Percentiles rank a stretch among this genome's conserved stretches.
Conservation (phyloP, 2,329 filamentous ascomycete species). For the Paraphoma sp. region DNA sequence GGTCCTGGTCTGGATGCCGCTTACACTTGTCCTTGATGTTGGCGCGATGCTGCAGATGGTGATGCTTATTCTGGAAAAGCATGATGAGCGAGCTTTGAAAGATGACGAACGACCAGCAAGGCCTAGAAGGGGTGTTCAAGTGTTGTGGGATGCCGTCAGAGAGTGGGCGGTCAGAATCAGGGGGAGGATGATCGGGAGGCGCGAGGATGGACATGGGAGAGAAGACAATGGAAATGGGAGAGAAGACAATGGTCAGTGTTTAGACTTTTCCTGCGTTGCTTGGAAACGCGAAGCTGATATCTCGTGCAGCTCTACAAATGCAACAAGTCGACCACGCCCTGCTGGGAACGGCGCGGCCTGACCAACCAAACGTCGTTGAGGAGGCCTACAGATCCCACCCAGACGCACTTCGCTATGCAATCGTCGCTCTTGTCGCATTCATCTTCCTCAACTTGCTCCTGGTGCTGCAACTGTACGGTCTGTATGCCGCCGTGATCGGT, state of each 20-base stretch:
- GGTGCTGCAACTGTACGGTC: slow-evolving; percentile 11
- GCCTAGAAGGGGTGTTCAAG: background rate
- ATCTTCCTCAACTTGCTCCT: slow-evolving; percentile 8
- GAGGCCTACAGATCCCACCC: background rate
- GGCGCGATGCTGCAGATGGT: slow-evolving; percentile 19
- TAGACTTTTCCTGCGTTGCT: too few species aligned
- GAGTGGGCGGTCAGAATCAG: background rate
- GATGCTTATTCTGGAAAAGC: slow-evolving; percentile 14
- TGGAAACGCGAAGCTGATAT: background rate
- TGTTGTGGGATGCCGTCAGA: slow-evolving; percentile 2
- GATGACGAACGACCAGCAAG: background rate
- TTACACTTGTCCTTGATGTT: slow-evolving; percentile 14
- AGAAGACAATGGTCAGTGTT: too few species aligned
- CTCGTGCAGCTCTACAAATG: background rate
- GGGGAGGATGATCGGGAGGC: background rate
- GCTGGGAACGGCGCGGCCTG: background rate
- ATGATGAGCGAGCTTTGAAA: background rate
- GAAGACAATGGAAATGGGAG: background rate
- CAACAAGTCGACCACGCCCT: background rate
- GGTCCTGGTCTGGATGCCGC: slow-evolving; percentile 20
- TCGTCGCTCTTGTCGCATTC: slow-evolving; percentile 12
- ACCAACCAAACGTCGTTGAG: background rate
- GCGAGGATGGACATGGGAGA: background rate
- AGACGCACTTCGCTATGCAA: slow-evolving; percentile 1
- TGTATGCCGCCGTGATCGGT: slow-evolving; percentile 5